These are phyloP conservation scores for Pestalotiopsis sp. DNA, from an alignment of 2,329 filamentous ascomycete species.

Conservation along the genomic window DNA sequence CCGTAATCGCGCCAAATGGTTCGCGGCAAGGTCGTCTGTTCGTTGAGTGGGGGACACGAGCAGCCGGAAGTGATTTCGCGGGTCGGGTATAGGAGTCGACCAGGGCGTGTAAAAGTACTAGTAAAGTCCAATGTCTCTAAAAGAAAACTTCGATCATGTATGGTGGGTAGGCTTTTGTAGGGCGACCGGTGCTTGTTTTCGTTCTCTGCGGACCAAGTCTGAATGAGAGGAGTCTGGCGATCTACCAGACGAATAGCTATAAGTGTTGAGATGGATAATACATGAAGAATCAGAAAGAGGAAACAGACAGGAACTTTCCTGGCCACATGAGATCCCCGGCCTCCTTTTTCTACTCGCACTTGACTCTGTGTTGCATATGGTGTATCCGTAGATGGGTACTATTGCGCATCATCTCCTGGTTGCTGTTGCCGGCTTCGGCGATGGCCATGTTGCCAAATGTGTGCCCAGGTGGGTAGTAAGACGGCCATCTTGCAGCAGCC, in stretches of 20 bases:
- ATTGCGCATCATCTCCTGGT: neutral
- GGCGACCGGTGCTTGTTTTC: conserved; percentile 3
- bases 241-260: neutral
- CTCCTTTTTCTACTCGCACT: neutral
- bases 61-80: neutral
- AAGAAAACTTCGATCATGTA: neutral
- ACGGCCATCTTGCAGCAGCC: neutral
- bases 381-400: neutral
- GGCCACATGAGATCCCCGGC: neutral
- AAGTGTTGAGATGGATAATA: neutral
- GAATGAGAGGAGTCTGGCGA: neutral
- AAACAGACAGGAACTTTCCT: neutral
- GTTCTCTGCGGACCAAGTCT: neutral
- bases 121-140: neutral
- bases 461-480: neutral
- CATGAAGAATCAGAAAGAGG: neutral
- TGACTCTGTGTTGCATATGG: neutral
- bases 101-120: conserved; percentile 2
- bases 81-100: neutral
- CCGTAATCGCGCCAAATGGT: neutral
- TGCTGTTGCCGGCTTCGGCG: neutral
- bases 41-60: conserved; percentile 3
- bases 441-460: neutral
- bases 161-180: neutral
- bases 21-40: neutral